phyloP scores from a whole-genome alignment of 148 eudicot genomes.

The Rhododendron vialii region DNA sequence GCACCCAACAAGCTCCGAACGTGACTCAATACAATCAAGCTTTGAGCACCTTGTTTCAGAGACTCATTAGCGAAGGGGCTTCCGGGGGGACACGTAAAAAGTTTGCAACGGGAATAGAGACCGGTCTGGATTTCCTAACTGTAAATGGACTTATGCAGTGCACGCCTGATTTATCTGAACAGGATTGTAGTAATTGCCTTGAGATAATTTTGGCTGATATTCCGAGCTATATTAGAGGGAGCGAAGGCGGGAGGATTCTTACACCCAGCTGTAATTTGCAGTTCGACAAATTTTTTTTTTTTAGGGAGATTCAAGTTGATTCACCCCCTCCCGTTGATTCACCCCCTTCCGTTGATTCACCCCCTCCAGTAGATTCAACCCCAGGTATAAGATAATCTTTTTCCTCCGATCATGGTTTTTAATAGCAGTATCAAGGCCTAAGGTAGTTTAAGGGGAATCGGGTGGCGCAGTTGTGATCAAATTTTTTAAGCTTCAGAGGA shows the following conservation, averaged over 20 bases:
- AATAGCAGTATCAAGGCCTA: no score
- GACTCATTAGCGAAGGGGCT: constrained; percentile 9
- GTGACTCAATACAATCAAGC: not conserved
- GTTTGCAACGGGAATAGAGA: constrained; percentile 24
- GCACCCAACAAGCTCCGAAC: not conserved
- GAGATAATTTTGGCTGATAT: not conserved
- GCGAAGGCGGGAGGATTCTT: constrained; percentile 15
- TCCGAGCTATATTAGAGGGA: not conserved
- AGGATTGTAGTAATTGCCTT: not conserved
- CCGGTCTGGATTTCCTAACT: not conserved
- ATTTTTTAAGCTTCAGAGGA: no score
- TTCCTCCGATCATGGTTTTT: no score
- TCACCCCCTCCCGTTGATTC: no score
- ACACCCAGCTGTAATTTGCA: constrained; percentile 23
- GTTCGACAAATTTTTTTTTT: constrained; percentile 10
- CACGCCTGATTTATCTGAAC: not conserved
- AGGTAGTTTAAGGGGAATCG: no score
- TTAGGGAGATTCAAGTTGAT: not conserved
- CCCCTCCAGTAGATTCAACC: no score
- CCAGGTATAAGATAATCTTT: no score
- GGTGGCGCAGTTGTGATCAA: no score
- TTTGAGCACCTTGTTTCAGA: constrained; percentile 11
- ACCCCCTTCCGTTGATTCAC: no score
- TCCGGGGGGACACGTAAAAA: constrained; percentile 8
- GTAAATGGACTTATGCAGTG: constrained; percentile 11